A percentile compares a stretch with the other conserved stretches of the same genome.
Evolutionary conservation across 495 filamentous ascomycete species (phyloP).

Genomic region (Aspergillus diversus): DNA sequence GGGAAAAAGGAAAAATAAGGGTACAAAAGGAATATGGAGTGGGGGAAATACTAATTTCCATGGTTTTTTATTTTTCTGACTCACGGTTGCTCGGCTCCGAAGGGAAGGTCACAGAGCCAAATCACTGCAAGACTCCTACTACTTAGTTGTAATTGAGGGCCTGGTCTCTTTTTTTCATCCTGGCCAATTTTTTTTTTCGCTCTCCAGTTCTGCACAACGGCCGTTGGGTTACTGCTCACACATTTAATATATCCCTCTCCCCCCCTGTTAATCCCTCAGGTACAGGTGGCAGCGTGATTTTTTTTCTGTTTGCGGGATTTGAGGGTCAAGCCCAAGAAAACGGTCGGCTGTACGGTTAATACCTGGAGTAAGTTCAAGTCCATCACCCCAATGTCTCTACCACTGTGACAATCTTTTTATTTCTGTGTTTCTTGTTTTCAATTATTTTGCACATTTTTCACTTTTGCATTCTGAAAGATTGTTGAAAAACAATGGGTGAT

Average conservation of each 20-base stretch:
- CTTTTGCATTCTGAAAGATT: too few species aligned
- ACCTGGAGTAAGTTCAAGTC: slow-evolving; percentile 17
- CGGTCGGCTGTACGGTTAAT: neutral
- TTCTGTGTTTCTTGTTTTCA: slow-evolving; percentile 4
- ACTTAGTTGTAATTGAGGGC: neutral
- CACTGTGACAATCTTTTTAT: neutral
- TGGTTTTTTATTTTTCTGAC: slow-evolving; percentile 12
- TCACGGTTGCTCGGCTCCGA: slow-evolving; percentile 29
- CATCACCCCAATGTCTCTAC: slow-evolving; percentile 1
- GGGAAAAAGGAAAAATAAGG: neutral
- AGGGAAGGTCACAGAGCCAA: slow-evolving; percentile 24
- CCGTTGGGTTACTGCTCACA: slow-evolving; percentile 18
- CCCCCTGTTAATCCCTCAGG: slow-evolving; percentile 17
- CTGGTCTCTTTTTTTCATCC: neutral
- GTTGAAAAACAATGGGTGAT: too few species aligned
- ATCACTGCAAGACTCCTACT: neutral
- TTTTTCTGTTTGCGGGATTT: slow-evolving; percentile 13
- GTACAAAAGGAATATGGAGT: slow-evolving; percentile 1
- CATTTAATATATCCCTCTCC: slow-evolving; percentile 11
- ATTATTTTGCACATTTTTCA: neutral
- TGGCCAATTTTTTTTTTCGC: slow-evolving; percentile 6
- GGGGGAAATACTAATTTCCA: slow-evolving; percentile 3
- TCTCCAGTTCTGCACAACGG: slow-evolving; percentile 10
- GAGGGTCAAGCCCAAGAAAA: neutral
- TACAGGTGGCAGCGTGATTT: slow-evolving; percentile 6